phyloP scores from a whole-genome alignment of 192 early-diverging fungal species.

The Backusella morwellensis region DNA sequence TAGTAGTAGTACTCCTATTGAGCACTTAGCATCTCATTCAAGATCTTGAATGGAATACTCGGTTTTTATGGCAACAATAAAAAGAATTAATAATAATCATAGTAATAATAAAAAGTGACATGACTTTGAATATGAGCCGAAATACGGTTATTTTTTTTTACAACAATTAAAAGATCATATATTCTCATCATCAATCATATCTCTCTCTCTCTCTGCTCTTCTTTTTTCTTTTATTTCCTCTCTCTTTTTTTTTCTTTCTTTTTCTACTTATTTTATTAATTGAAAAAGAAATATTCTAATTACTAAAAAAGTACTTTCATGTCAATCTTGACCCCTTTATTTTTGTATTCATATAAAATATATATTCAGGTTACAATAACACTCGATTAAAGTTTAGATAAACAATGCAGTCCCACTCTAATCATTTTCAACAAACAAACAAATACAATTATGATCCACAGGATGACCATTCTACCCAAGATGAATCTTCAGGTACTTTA shows the following conservation, averaged over 20 bases:
- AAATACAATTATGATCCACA: neutral
- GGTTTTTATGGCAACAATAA: neutral
- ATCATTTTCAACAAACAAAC: neutral
- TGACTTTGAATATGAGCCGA: neutral
- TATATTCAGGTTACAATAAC: neutral
- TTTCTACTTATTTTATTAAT: neutral
- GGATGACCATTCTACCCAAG: neutral
- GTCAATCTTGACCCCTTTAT: neutral
- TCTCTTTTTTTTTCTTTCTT: neutral
- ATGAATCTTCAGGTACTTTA: neutral
- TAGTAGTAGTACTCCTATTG: too few species aligned
- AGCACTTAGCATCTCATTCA: too few species aligned
- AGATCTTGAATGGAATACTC: neutral
- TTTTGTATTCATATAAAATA: neutral
- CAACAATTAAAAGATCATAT: neutral
- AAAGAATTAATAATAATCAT: neutral
- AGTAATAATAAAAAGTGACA: neutral
- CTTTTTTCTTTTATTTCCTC: neutral
- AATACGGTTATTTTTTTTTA: neutral
- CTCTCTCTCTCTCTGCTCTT: neutral
- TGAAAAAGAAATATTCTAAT: neutral
- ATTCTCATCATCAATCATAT: neutral
- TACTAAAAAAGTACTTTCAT: conserved; percentile 7
- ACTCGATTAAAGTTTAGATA: neutral
- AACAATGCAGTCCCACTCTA: neutral